Evolutionary conservation across 345 rosid species (phyloP).

Genomic region (Hirschfeldia incana): DNA sequence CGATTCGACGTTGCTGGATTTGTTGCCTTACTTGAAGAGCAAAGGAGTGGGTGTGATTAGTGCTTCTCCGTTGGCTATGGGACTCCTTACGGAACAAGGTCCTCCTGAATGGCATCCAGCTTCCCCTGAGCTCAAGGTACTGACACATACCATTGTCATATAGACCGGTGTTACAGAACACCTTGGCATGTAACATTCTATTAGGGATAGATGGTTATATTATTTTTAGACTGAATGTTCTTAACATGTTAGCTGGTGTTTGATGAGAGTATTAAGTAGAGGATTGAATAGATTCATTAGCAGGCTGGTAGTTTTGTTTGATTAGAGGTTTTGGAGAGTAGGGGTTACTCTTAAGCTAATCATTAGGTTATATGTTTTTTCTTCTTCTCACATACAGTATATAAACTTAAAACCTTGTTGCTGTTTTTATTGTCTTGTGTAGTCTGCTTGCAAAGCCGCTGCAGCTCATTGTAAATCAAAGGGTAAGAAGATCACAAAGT

Average conservation of each 20-base stretch:
- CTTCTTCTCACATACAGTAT: background rate
- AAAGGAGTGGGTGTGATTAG: conserved; percentile 83
- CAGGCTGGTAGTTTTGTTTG: background rate
- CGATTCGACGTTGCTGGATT: conserved; percentile 68
- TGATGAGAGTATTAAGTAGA: background rate
- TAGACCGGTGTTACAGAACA: background rate
- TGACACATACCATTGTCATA: background rate
- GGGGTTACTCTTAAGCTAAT: background rate
- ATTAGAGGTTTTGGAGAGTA: too few species aligned
- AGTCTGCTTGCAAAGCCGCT: conserved; percentile 83
- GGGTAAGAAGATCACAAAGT: conserved; percentile 78
- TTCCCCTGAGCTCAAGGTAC: conserved; percentile 75
- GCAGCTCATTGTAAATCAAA: conserved; percentile 65
- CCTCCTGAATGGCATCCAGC: conserved; percentile 99
- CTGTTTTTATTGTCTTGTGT: conserved; percentile 5
- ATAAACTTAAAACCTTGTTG: background rate
- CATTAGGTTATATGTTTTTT: background rate
- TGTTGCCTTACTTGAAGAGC: conserved; percentile 79
- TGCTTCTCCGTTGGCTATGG: conserved; percentile 94
- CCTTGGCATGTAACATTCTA: background rate
- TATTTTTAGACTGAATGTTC: too few species aligned
- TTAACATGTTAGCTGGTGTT: background rate
- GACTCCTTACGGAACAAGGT: conserved; percentile 82
- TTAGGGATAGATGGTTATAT: too few species aligned
- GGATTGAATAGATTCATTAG: background rate